phyloP scores from a whole-genome alignment of 768 basidiomycete genomes.

The Kondoa subrosea region DNA sequence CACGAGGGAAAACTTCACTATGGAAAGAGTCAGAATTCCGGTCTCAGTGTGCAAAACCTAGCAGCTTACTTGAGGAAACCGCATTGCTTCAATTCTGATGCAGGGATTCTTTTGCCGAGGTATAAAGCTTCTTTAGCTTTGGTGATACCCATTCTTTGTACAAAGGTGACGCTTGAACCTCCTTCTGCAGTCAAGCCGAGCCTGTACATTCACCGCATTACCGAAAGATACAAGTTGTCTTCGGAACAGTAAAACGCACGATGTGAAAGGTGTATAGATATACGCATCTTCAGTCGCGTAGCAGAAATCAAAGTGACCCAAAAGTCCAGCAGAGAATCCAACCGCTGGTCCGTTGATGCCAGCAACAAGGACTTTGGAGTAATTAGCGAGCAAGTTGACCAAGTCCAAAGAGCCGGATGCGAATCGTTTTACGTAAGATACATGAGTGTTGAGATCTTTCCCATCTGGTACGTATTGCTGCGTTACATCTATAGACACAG shows the following conservation, averaged over 20 bases:
- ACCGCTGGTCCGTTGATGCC: neutral
- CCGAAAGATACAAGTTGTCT: neutral
- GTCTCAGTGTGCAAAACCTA: neutral
- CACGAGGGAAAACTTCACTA: neutral
- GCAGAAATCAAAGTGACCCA: constrained; percentile 1
- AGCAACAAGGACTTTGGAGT: constrained; percentile 1
- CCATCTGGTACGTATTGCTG: neutral
- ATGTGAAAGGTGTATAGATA: neutral
- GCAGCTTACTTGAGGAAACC: constrained; percentile 1
- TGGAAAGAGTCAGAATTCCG: neutral
- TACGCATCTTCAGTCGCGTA: neutral
- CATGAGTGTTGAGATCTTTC: neutral
- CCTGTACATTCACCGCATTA: neutral
- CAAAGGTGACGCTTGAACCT: constrained; percentile 1
- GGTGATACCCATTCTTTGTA: neutral
- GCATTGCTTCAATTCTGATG: neutral
- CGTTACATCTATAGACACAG: neutral
- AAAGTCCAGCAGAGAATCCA: neutral
- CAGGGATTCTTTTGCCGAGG: neutral
- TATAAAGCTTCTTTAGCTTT: constrained; percentile 1
- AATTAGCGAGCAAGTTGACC: neutral
- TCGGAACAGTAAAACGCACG: neutral
- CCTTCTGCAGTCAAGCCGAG: neutral
- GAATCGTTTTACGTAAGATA: neutral
- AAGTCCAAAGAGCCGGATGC: neutral